phyloP scores from a whole-genome alignment of 495 filamentous ascomycete genomes.

The Penicillium manginii region DNA sequence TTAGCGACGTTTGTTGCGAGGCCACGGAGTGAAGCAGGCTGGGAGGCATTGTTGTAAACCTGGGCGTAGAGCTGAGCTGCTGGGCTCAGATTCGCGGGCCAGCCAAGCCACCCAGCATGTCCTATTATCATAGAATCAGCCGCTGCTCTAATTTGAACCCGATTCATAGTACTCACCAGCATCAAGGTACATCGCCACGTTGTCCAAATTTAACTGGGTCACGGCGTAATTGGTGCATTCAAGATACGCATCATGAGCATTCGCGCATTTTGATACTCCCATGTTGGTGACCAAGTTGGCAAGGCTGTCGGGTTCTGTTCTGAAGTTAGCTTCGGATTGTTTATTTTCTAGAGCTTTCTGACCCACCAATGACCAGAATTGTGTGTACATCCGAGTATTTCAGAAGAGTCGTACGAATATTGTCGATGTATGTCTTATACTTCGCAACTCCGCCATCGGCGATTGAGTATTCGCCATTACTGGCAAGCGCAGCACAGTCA shows the following conservation, averaged over 20 bases:
- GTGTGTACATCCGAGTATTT: constrained; percentile 37
- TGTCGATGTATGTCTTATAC: constrained; percentile 76
- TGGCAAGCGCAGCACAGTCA: constrained; percentile 76
- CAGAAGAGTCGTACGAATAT: constrained; percentile 38
- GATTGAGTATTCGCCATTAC: constrained; percentile 74
- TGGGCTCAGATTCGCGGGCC: constrained; percentile 75
- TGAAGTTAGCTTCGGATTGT: constrained; percentile 56
- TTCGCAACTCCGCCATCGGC: constrained; percentile 58
- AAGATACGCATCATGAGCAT: constrained; percentile 65
- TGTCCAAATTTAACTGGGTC: constrained; percentile 69
- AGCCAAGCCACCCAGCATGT: constrained; percentile 76
- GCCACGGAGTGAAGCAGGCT: constrained; percentile 68
- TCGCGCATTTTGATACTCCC: constrained; percentile 63
- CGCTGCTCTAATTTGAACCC: too few relatives aligned
- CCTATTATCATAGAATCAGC: constrained; percentile 22
- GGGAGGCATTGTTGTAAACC: constrained; percentile 67
- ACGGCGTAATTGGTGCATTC: constrained; percentile 74
- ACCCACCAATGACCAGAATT: constrained; percentile 57
- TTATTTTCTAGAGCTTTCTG: constrained; percentile 40
- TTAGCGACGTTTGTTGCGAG: constrained; percentile 80
- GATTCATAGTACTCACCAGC: constrained; percentile 51
- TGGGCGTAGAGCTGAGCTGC: constrained; percentile 69
- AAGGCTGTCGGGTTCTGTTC: constrained; percentile 73
- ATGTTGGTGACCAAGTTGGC: constrained; percentile 82
- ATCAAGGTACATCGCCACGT: constrained; percentile 84